These are phyloP conservation scores for Tremella mesenterica DNA, from an alignment of 768 basidiomycete species.

Conservation along the genomic window DNA sequence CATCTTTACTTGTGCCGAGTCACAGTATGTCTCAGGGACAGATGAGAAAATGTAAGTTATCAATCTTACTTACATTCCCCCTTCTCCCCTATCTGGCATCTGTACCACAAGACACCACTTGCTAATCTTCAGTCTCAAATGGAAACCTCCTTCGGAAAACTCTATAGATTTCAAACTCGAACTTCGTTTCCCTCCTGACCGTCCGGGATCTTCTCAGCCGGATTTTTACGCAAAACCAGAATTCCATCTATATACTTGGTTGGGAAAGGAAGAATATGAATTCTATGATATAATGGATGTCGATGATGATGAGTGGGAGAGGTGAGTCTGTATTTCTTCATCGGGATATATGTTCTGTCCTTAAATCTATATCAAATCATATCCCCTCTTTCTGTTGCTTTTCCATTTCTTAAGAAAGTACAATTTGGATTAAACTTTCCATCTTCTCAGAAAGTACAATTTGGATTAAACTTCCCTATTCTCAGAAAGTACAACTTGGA, in stretches of 20 bases:
- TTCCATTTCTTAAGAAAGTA: too few species aligned
- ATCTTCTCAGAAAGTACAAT: too few species aligned
- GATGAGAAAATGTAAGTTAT: conserved; percentile 72
- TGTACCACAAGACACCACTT: too few species aligned
- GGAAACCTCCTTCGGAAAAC: conserved; percentile 98
- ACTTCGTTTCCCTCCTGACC: conserved; percentile 82
- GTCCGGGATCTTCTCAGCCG: conserved; percentile 53
- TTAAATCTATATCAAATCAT: too few species aligned
- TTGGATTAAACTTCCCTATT: too few species aligned
- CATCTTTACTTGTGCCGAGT: conserved; percentile 85
- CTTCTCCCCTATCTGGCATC: too few species aligned
- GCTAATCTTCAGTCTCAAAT: conserved; percentile 65
- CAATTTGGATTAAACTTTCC: too few species aligned
- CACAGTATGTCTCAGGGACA: conserved; percentile 72
- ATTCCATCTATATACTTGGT: conserved; percentile 74
- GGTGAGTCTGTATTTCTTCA: conserved; percentile 50
- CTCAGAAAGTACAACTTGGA: too few species aligned
- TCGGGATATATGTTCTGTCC: too few species aligned
- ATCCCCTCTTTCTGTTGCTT: too few species aligned
- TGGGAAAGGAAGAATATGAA: conserved; percentile 64
- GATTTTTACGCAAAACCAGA: conserved; percentile 78
- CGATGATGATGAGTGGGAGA: conserved; percentile 85
- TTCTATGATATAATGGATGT: conserved; percentile 77
- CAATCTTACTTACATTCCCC: too few species aligned
- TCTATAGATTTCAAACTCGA: conserved; percentile 95